phyloP scores from a whole-genome alignment of 192 early-diverging fungal genomes.

The Backusella mclennaniae region DNA sequence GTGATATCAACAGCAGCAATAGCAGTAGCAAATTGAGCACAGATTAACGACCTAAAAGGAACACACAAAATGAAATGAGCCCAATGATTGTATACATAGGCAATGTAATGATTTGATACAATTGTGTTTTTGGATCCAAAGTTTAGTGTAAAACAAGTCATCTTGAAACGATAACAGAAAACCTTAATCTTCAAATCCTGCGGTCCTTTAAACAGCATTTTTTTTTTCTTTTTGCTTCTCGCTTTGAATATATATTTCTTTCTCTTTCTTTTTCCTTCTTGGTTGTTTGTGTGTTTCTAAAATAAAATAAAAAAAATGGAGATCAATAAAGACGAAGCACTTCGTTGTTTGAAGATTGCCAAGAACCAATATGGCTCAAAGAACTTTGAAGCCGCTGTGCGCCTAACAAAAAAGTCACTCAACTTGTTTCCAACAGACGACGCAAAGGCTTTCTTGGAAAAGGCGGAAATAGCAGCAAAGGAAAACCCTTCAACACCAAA shows the following conservation, averaged over 20 bases:
- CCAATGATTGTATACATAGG: no score
- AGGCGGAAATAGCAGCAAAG: slow-evolving; percentile 30
- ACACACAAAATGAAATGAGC: no score
- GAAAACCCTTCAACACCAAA: slow-evolving; percentile 24
- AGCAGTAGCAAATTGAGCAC: no score
- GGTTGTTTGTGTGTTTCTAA: background rate
- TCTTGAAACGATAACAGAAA: no score
- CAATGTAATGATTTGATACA: no score
- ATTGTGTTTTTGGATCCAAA: background rate
- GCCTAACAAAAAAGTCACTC: slow-evolving; percentile 81
- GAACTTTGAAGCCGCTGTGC: slow-evolving; percentile 70
- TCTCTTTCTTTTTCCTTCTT: background rate
- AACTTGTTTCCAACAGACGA: slow-evolving; percentile 73
- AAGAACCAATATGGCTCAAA: slow-evolving; percentile 63
- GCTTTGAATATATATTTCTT: background rate
- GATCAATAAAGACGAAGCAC: slow-evolving; percentile 88
- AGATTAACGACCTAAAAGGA: no score
- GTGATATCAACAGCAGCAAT: no score
- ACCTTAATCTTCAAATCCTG: no score
- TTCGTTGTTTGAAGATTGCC: slow-evolving; percentile 74
- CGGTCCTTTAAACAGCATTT: no score
- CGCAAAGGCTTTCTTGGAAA: slow-evolving; percentile 57
- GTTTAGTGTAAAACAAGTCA: background rate
- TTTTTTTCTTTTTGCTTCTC: no score
- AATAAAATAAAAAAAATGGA: slow-evolving; percentile 51